Conservation (phyloP, 169 alveolate genomes). For the Eimeria tenella region DNA sequence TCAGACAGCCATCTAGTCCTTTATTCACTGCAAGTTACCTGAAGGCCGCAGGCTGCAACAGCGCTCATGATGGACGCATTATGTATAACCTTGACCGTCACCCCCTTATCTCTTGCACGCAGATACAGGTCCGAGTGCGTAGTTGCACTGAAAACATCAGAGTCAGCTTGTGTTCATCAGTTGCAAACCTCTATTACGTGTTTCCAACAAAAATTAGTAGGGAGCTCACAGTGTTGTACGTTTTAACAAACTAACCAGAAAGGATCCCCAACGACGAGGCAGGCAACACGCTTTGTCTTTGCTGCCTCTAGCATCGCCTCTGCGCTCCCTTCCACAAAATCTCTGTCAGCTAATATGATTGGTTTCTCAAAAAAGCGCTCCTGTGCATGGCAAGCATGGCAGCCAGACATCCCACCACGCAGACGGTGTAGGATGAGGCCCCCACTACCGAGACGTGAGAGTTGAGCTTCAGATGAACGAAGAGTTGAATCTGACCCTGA, state of each 20-base stretch:
- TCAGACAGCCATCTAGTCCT: not conserved
- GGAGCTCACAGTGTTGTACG: not conserved
- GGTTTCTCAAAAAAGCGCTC: constrained; percentile 75
- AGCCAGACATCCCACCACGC: too few species aligned
- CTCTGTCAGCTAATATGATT: constrained; percentile 90
- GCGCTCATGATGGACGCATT: constrained; percentile 93
- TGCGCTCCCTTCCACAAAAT: constrained; percentile 89
- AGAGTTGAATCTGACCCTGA: too few species aligned
- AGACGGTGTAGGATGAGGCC: not conserved
- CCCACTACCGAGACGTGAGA: too few species aligned
- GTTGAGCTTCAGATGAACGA: too few species aligned
- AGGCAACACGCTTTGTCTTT: constrained; percentile 84
- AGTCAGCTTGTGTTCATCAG: not conserved
- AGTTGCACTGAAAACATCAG: constrained; percentile 89
- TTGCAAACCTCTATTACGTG: not conserved
- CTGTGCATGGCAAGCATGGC: constrained; percentile 20
- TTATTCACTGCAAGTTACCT: constrained; percentile 63
- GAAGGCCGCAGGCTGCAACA: constrained; percentile 87
- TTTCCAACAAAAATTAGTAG: not conserved
- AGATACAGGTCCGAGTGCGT: constrained; percentile 93
- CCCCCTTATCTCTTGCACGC: constrained; percentile 88
- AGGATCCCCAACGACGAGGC: constrained; percentile 94
- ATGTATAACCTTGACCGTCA: constrained; percentile 90
- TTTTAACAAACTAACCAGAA: constrained; percentile 81
- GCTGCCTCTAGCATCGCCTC: constrained; percentile 89